Conservation (phyloP, 1,139 yeast species). For the Candida smagusa region DNA sequence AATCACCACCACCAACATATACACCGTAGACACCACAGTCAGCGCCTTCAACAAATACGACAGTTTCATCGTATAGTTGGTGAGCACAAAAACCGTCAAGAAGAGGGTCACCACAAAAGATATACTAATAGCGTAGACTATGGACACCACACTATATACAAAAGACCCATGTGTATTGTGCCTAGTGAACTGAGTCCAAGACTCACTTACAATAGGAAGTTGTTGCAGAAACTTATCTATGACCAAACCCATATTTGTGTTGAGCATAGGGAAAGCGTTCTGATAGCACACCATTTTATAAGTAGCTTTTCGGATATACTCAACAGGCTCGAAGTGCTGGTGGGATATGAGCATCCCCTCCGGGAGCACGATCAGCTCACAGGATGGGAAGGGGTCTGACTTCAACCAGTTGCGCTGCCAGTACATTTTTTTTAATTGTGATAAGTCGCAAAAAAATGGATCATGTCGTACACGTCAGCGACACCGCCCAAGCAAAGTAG, state of each 20-base stretch:
- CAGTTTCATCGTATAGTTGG: conserved; percentile 58
- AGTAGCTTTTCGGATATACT: conserved; percentile 21
- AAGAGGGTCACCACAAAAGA: conserved; percentile 67
- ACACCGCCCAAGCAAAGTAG: too few relatives aligned
- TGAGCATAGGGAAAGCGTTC: conserved; percentile 39
- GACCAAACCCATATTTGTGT: conserved; percentile 36
- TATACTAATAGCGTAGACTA: conserved; percentile 59
- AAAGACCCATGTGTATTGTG: conserved; percentile 40
- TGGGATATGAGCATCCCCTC: conserved; percentile 38
- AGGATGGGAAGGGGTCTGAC: conserved; percentile 28
- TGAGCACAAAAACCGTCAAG: conserved; percentile 58
- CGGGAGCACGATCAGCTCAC: conserved; percentile 27
- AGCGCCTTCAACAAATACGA: conserved; percentile 44
- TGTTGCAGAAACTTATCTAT: conserved; percentile 24
- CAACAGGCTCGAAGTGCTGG: conserved; percentile 16
- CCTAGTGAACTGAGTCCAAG: conserved; percentile 41
- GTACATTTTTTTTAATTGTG: conserved; percentile 23
- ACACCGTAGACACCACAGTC: conserved; percentile 49
- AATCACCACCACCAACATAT: conserved; percentile 50
- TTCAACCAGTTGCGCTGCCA: conserved; percentile 34
- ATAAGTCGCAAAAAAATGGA: too few relatives aligned
- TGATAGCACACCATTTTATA: conserved; percentile 39
- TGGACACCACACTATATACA: conserved; percentile 56
- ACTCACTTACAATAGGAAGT: conserved; percentile 36
- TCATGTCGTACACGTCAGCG: too few relatives aligned